phyloP scores from a whole-genome alignment of 2,329 filamentous ascomycete genomes.

The Neurospora sp. region DNA sequence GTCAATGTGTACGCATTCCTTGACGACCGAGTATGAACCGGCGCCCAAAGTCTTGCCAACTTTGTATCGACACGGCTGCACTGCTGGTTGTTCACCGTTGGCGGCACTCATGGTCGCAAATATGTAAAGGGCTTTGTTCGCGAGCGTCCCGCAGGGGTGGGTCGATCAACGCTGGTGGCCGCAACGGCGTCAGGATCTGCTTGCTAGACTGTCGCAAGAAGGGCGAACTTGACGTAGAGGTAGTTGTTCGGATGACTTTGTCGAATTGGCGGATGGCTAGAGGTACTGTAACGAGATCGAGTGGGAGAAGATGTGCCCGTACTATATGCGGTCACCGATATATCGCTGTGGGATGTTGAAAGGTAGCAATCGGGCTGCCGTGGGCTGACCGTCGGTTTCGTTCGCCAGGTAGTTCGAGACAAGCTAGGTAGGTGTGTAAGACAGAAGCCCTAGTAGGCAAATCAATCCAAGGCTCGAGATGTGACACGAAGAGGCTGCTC shows the following conservation, averaged over 20 bases:
- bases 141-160: background rate
- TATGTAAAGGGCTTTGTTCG: background rate
- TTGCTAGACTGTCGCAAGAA: background rate
- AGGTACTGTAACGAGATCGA: background rate
- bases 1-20: slow-evolving; percentile 97
- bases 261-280: background rate
- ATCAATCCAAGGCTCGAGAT: background rate
- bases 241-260: background rate
- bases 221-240: background rate
- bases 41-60: slow-evolving; percentile 96
- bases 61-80: slow-evolving; percentile 96
- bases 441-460: background rate
- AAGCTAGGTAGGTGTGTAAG: background rate
- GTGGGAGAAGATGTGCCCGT: background rate
- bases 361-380: slow-evolving; percentile 1
- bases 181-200: background rate
- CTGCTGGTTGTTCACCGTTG: slow-evolving; percentile 41
- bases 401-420: background rate
- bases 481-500: background rate
- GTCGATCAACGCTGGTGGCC: background rate
- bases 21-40: slow-evolving; percentile 95
- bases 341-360: background rate
- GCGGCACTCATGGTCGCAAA: background rate
- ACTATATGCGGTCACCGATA: background rate
- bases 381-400: background rate